Base-by-base conservation (phyloP, 306 rosid species). In the Vigna mungo region DNA sequence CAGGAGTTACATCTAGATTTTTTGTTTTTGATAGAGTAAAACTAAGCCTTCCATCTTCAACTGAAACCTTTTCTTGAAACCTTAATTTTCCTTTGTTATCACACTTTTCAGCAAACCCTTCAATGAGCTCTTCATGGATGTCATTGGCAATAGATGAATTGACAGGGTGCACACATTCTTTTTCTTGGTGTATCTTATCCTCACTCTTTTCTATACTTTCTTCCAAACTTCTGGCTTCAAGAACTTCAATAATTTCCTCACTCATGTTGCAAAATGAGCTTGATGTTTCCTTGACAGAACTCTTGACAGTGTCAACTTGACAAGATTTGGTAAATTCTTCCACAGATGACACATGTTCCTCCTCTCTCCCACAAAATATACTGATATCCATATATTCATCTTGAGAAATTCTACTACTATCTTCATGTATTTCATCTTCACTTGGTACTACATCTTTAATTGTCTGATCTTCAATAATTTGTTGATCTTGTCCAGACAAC, bases 151-250 rank as follows among this genome's bases (percentile, higher is more conserved):
- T 61, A 76, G 49, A 67, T 58, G 82, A 63, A 58, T 54, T 58
- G 51, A 17, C 87, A 75, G 58, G 69, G 71, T 52, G 83, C 78
- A 80, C 23, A n/a, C 34, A 55, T 71, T 83, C 90, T 23, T 56
- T 83, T 64, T 8, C 43, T 72, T 84, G 18, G 36, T 54, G 27
- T 68, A 75, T 74, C 78, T 78, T 75, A 79, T 52, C 85, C 52
- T 47, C 84, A 75, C 82, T 80, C 68, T 79, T 85, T 88, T 82
- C 90, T 56, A 58, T 74, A 65, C 81, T 83, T 74, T 72, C 83
- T 63, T 48, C 75, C 61, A 68, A 75, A 71, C 23, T 75, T 59
- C 72, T 75, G 51, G 70, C 53, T 34, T 27, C 78, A 51, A 11
- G 41, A 44, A 65, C 84, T 81, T 77, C 86, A 36, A 56, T 49